Evolutionary conservation across 1,139 yeast genomes (phyloP), one percentile per base, ranked within the genome.

Genomic region (Entelexis paramagnoliae): DNA sequence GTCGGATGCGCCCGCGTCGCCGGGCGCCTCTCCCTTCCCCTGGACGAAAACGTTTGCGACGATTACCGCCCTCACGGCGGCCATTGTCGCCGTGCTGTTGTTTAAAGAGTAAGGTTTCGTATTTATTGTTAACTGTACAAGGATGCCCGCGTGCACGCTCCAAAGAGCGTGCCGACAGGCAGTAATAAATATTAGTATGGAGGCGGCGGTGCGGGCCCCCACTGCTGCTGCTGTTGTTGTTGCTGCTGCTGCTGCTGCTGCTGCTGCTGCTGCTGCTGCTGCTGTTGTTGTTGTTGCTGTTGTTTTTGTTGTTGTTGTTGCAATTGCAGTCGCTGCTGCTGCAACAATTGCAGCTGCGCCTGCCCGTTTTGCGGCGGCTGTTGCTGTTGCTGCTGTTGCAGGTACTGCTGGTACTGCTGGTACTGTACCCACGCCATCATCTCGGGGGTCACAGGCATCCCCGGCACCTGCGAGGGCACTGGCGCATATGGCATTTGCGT

Each of bases 401-500:
- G 44, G 20, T 24, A 13, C 32, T 40, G 49, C 48, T 53, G 54
- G 35, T 22, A 32, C 43, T 39, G 54, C 48, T 52, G 55, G 20
- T 40, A 46, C 28, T 52, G 54, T 14, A 40, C 46, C 53, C 53
- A 51, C 32, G 49, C 51, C 46, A 59, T 56, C 46, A 41, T 40
- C 39, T 54, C 46, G 26, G 58, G 43, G 34, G 41, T 22, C 49
- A 46, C 32, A 35, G 50, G 46, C 50, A 48, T 43, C 17, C 41
- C 43, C 20, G 49, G 39, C 26, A 52, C 29, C 46, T 44, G 16
- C 26, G 30, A 10, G 34, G 50, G 38, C 35, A 24, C 8, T 14
- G 29, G 30, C 6, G 10, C 17, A 5, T 30, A 32, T 20, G 16
- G 44, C 41, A 46, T 24, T 5, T 44, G 45, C 43, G 24, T 26